phyloP scores from a whole-genome alignment of 176 grass and related monocot genomes.

The Oryza glumipatula region DNA sequence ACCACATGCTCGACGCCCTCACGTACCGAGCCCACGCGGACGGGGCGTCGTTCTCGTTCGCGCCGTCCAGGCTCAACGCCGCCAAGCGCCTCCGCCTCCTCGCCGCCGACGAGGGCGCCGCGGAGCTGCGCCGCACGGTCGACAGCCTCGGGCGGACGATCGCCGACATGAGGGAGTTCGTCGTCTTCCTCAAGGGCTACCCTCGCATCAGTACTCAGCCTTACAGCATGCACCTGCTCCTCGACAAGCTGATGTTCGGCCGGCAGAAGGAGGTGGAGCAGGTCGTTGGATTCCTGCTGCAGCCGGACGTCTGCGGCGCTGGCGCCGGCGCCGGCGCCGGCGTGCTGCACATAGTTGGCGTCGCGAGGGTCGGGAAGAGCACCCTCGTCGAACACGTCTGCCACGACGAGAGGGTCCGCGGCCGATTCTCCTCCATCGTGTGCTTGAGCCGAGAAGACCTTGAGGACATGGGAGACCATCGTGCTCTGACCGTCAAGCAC shows the following conservation, averaged over 20 bases:
- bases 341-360: conserved; percentile 33
- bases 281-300: conserved; percentile 16
- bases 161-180: conserved; percentile 32
- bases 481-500: background rate
- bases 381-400: conserved; percentile 48
- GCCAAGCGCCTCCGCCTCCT: conserved; percentile 27
- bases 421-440: conserved; percentile 11
- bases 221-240: background rate
- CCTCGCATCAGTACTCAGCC: conserved; percentile 29
- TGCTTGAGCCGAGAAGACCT: background rate
- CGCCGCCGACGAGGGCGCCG: background rate
- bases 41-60: background rate
- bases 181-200: conserved; percentile 17
- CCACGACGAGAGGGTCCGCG: conserved; percentile 42
- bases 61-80: conserved; percentile 23
- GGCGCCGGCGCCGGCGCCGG: background rate
- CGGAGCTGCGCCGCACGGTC: conserved; percentile 7
- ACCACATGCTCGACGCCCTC: conserved; percentile 50
- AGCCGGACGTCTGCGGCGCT: background rate
- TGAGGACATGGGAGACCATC: background rate
- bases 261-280: conserved; percentile 35
- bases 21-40: background rate
- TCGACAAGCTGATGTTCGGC: conserved; percentile 42
- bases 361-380: conserved; percentile 44
- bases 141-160: conserved; percentile 18